Base-by-base conservation (phyloP, 2,329 filamentous ascomycete genomes). In the Exutisphaerella laricina region DNA sequence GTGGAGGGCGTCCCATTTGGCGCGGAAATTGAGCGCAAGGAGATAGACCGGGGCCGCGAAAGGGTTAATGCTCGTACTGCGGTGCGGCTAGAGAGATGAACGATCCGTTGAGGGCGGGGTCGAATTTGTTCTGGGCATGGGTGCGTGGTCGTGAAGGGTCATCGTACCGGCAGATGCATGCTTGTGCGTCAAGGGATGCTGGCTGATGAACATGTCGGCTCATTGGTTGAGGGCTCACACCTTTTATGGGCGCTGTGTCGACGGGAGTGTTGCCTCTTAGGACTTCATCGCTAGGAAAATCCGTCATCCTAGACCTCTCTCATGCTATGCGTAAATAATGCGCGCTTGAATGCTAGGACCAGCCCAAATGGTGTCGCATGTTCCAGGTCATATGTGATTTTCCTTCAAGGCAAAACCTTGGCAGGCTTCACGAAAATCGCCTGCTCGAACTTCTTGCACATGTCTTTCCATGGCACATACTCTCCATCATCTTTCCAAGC, bases 401-500 rank as follows among this genome's bases (percentile, higher is more conserved):
- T 29, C 43, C 16, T 40, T 30, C 42, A 13, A 39, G 30, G 30
- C 30, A 33, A 5, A 33, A 14, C 30, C 39, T 17, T 42, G 17
- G 17, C 36, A 41, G 17, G 22, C 30, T 18, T 20, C 29, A 45
- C 31, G 22, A 46, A 56, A 4, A 56, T 23, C 7, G 45, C 30
- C 6, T 45, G 41, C 22, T 53, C 45, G 31, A 45, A 51, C 6
- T 22, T 18, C 12, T 34, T 39, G 38, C 54, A 56, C 41, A 55
- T 46, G 13, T 44, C 38, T 4, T 37, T 37, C 46, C 45, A 56
- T 7, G 29, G 32, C 38, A 55, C 37, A 25, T 48, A 55, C 7
- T 46, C 46, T 3, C 45, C 45, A n/a, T 34, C 32, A 22, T 43
- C 45, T 8, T 31, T 41, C 54, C 54, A 56, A 2, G 36, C 54